These are phyloP conservation scores for Salix udensis DNA, from an alignment of 345 rosid genomes.

Conservation along the genomic window DNA sequence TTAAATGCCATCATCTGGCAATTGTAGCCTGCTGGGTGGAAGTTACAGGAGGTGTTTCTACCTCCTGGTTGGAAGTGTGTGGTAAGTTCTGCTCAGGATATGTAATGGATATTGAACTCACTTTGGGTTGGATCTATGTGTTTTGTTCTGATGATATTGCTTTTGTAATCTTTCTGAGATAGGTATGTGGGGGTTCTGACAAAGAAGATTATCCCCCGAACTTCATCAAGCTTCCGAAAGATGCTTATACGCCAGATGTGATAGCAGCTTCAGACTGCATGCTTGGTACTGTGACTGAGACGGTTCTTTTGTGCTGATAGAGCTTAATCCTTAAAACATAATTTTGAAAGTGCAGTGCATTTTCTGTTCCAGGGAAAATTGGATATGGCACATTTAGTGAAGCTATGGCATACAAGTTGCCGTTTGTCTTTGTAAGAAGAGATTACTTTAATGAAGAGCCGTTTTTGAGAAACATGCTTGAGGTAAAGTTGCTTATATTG, in stretches of 20 bases:
- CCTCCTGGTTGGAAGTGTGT: conserved; percentile 92
- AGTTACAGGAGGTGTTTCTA: conserved; percentile 72
- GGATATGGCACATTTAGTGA: conserved; percentile 98
- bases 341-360: conserved; percentile 3
- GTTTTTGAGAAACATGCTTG: conserved; percentile 93
- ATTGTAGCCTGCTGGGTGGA: conserved; percentile 95
- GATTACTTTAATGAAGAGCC: conserved; percentile 99
- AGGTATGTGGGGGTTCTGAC: conserved; percentile 98
- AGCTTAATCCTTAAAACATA: not conserved
- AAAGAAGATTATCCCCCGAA: conserved; percentile 78
- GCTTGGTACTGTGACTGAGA: conserved; percentile 69
- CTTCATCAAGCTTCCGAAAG: conserved; percentile 81
- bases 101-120: not conserved
- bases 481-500: conserved; percentile 43
- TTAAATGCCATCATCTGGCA: no score
- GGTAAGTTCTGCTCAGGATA: conserved; percentile 44
- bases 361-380: conserved; percentile 75
- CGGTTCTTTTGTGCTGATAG: conserved; percentile 16
- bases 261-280: conserved; percentile 99
- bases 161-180: conserved; percentile 16
- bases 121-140: no score
- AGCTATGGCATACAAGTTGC: conserved; percentile 84
- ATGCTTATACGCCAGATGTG: conserved; percentile 96
- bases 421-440: conserved; percentile 96
- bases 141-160: not conserved